Conservation (phyloP, 345 rosid genomes). For the Linum tenue region DNA sequence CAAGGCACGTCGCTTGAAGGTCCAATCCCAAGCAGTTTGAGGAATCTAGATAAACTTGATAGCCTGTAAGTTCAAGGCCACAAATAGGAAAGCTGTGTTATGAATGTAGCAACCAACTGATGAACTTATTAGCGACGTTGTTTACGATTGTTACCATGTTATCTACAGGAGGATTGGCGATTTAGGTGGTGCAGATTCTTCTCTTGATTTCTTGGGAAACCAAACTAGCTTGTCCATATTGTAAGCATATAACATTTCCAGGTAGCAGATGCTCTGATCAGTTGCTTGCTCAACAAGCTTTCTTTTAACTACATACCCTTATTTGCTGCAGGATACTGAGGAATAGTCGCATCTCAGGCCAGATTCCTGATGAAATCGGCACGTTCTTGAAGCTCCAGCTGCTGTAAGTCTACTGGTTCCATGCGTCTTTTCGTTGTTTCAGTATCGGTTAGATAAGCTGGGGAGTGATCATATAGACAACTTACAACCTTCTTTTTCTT, state of each 20-base stretch:
- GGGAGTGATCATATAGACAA: neutral
- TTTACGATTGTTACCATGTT: neutral
- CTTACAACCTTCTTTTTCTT: neutral
- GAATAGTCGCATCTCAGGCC: constrained; percentile 33
- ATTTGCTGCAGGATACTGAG: constrained; percentile 36
- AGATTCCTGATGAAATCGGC: constrained; percentile 36
- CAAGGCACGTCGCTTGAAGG: constrained; percentile 48
- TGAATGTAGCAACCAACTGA: no score
- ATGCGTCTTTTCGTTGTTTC: no score
- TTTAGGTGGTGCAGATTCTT: constrained; percentile 36
- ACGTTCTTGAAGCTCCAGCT: constrained; percentile 24
- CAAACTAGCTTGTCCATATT: constrained; percentile 36
- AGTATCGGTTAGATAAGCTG: no score
- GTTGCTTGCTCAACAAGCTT: neutral
- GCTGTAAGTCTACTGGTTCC: constrained; percentile 26
- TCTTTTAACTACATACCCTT: neutral
- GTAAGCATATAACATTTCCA: constrained; percentile 21
- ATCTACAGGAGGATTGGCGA: constrained; percentile 43
- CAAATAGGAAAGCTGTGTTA: no score
- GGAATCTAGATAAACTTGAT: constrained; percentile 30
- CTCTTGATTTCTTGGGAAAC: constrained; percentile 35
- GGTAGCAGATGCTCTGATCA: neutral
- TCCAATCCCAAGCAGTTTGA: constrained; percentile 44
- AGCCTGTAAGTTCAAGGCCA: constrained; percentile 30
- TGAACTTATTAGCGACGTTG: neutral